Conservation (phyloP, 2,329 filamentous ascomycete genomes). For the Xylariaceae sp. region DNA sequence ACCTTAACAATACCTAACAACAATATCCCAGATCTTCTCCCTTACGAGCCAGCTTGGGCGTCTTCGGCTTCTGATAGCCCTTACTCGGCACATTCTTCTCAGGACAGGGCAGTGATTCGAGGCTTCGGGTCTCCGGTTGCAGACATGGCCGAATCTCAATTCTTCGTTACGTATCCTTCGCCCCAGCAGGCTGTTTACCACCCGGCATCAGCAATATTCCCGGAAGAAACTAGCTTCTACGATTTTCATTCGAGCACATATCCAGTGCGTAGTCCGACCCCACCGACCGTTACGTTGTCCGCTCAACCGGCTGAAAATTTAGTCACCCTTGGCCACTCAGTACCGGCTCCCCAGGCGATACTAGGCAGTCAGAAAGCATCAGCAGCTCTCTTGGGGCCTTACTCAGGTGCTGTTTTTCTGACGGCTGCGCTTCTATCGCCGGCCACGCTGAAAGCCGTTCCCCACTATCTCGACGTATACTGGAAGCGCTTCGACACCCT, state of each 20-base stretch:
- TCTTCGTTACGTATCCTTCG: constrained; percentile 38
- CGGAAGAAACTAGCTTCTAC: constrained; percentile 44
- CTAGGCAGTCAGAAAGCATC: constrained; percentile 49
- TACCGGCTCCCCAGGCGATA: constrained; percentile 45
- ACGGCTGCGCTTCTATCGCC: constrained; percentile 45
- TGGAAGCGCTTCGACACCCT: constrained; percentile 57
- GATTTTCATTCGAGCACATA: constrained; percentile 45
- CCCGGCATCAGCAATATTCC: constrained; percentile 43
- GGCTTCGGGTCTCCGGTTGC: constrained; percentile 35
- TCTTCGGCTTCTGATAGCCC: constrained; percentile 55
- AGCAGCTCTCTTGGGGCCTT: constrained; percentile 44
- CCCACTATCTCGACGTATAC: constrained; percentile 58
- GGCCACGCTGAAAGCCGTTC: constrained; percentile 50
- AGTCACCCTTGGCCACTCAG: constrained; percentile 51
- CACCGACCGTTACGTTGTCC: constrained; percentile 50
- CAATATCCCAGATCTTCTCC: constrained; percentile 40
- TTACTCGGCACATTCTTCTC: constrained; percentile 55
- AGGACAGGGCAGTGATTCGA: constrained; percentile 24
- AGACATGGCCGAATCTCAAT: constrained; percentile 25
- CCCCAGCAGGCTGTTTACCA: constrained; percentile 42
- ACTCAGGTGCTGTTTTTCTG: constrained; percentile 45
- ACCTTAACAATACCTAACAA: constrained; percentile 42
- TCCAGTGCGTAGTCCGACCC: constrained; percentile 57
- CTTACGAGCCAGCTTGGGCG: constrained; percentile 49
- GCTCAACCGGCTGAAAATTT: constrained; percentile 56